phyloP scores from a whole-genome alignment of 768 basidiomycete species.

The Termitomyces sp. region DNA sequence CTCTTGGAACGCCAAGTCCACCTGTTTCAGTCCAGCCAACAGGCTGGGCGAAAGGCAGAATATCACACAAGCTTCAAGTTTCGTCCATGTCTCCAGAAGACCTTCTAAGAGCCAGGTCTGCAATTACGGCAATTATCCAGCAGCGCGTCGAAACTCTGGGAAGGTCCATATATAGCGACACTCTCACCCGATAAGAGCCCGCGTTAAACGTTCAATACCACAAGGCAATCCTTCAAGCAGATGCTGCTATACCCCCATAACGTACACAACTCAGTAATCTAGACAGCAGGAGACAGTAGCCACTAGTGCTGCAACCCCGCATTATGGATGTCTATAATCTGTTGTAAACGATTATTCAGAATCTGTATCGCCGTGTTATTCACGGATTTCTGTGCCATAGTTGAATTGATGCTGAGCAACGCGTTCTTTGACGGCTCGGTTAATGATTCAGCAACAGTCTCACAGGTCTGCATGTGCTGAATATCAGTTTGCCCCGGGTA shows the following conservation, averaged over 20 bases:
- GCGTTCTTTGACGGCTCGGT: conserved; percentile 8
- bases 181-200: conserved; percentile 12
- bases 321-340: conserved; percentile 14
- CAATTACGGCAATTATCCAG: conserved; percentile 51
- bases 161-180: conserved; percentile 39
- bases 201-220: neutral
- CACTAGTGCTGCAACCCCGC: conserved; percentile 1
- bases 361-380: conserved; percentile 1
- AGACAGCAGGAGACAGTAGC: neutral
- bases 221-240: neutral
- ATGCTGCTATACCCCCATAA: conserved; percentile 3
- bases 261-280: neutral
- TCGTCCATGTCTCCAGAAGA: conserved; percentile 14
- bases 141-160: conserved; percentile 49
- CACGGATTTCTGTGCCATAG: neutral
- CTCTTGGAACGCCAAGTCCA: conserved; percentile 6
- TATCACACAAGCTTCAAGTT: neutral
- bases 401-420: neutral
- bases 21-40: conserved; percentile 7
- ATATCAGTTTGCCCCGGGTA: conserved; percentile 31
- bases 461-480: conserved; percentile 20
- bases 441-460: conserved; percentile 11
- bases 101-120: conserved; percentile 38
- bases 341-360: conserved; percentile 14
- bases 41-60: conserved; percentile 20